Evolutionary conservation across 1,139 yeast genomes (phyloP).

Genomic region (Saccharomyces hybrid): DNA sequence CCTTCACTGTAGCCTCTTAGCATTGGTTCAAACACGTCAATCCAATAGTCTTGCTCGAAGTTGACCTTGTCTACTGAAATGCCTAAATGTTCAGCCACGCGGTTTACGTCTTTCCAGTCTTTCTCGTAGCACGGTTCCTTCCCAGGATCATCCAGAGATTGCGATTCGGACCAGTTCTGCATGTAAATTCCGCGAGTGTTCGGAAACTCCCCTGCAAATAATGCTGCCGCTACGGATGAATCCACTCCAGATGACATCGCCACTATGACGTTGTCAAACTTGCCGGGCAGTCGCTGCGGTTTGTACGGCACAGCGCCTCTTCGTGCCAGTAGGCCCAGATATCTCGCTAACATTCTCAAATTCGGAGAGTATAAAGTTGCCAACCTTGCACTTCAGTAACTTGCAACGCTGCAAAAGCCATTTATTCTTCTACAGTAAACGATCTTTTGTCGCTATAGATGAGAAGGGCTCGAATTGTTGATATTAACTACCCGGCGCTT

Average conservation of each 20-base stretch:
- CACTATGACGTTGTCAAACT: slow-evolving; percentile 56
- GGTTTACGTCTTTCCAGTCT: slow-evolving; percentile 82
- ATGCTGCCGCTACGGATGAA: slow-evolving; percentile 81
- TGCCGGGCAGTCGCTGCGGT: slow-evolving; percentile 41
- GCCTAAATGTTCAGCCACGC: slow-evolving; percentile 50
- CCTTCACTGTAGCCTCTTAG: slow-evolving; percentile 62
- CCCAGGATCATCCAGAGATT: slow-evolving; percentile 22
- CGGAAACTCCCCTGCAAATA: slow-evolving; percentile 41
- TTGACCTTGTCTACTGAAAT: slow-evolving; percentile 72
- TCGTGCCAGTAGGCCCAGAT: not conserved
- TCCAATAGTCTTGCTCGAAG: slow-evolving; percentile 90
- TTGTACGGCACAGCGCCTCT: slow-evolving; percentile 16
- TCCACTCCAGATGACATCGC: slow-evolving; percentile 99
- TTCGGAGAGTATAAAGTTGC: too few relatives aligned
- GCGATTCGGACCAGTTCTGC: slow-evolving; percentile 80
- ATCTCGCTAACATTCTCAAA: not conserved
- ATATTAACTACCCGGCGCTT: not conserved
- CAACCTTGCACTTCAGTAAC: too few relatives aligned
- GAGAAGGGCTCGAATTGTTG: too few relatives aligned
- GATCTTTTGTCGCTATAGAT: too few relatives aligned
- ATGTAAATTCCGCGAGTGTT: slow-evolving; percentile 77
- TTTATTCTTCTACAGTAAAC: not conserved
- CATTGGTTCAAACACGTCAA: slow-evolving; percentile 89
- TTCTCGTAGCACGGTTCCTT: slow-evolving; percentile 60
- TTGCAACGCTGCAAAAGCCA: too few relatives aligned